Evolutionary conservation across 495 filamentous ascomycete species (phyloP).

Genomic region (Clavariopsis aquatica): DNA sequence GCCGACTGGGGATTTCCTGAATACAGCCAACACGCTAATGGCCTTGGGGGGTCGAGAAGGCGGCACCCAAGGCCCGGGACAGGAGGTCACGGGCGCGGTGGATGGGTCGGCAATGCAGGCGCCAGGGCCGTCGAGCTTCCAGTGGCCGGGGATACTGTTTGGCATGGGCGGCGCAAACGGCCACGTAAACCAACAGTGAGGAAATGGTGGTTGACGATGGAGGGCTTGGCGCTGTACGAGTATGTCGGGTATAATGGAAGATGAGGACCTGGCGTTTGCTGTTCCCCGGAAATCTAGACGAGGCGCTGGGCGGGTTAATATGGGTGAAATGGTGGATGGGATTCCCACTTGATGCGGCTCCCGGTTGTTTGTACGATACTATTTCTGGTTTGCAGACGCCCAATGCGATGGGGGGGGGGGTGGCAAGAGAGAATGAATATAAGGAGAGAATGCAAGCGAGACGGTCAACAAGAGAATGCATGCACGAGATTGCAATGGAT

Average conservation of each 20-base stretch:
- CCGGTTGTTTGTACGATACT: slow-evolving; percentile 4
- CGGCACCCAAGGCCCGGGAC: slow-evolving; percentile 15
- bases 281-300: not conserved
- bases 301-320: not conserved
- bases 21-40: slow-evolving; percentile 38
- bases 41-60: slow-evolving; percentile 34
- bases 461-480: too few species aligned
- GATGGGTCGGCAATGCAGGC: slow-evolving; percentile 20
- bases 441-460: too few species aligned
- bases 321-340: not conserved
- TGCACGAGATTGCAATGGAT: too few species aligned
- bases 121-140: slow-evolving; percentile 1
- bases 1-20: slow-evolving; percentile 32
- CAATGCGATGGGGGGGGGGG: not conserved
- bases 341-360: slow-evolving; percentile 2
- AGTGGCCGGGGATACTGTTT: slow-evolving; percentile 30
- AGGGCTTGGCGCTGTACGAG: not conserved
- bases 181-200: slow-evolving; percentile 16
- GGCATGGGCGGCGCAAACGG: slow-evolving; percentile 23
- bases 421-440: not conserved
- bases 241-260: not conserved
- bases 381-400: not conserved
- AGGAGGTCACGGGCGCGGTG: slow-evolving; percentile 8
- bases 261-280: not conserved
- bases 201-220: not conserved